Evolutionary conservation across 495 filamentous ascomycete species (phyloP), one percentile per base, ranked within the genome.

Genomic region (Penicillium coprophilum): DNA sequence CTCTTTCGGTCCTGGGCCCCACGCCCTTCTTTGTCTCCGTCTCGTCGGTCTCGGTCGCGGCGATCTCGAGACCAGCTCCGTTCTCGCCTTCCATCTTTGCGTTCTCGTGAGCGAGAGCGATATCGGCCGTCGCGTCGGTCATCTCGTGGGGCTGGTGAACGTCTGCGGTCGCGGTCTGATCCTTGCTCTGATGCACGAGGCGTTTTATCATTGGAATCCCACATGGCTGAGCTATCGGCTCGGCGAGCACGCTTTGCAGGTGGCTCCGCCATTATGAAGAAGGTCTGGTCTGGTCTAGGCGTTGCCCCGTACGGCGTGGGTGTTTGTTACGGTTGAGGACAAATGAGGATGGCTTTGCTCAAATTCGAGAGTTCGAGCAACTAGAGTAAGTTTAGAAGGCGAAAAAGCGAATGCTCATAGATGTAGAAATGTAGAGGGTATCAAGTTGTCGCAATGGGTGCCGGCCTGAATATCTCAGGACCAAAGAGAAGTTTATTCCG

Each of bases 241-340:
- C 79, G 75, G 50, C 79, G 78, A 31, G 80, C 68, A 38, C 82
- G 81, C 60, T 85, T 84, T 38, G 77, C 62, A 45, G 80, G 77
- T 23, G 79, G 82, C 49, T 84, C 82, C 13, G 77, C 66, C 80
- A 82, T 83, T 46, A 57, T 71, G 60, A 24, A 53, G 44, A 54
- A 49, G 52, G 21, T 13, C 30, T 32, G 21, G 41, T 53, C 30
- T 45, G 24, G 41, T 36, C 41, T 46, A 32, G 52, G 43, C 31
- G 62, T 60, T 58, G 57, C 50, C 56, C 62, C 34, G 62, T 44
- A 50, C 48, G 23, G 23, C 21, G 28, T 23, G 51, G 43, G 21
- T 30, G 51, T 48, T 45, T 47, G 45, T 45, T 24, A 17, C 12
- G 45, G 27, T 24, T 46, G 30, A 23, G 40, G 21, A 7, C 19